Conservation (phyloP, 2,329 filamentous ascomycete genomes). For the Fusarium goolgardi region DNA sequence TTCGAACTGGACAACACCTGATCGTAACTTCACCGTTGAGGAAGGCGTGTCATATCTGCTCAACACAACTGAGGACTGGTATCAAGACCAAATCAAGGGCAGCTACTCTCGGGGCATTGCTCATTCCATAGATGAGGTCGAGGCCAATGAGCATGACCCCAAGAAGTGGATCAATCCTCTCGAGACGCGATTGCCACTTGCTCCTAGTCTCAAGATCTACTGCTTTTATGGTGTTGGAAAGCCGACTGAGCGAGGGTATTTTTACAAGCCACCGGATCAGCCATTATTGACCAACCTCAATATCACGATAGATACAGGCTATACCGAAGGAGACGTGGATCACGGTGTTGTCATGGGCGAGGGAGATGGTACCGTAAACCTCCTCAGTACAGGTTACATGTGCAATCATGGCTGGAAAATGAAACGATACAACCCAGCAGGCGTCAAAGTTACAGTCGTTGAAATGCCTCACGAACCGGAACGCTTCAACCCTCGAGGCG, state of each 20-base stretch:
- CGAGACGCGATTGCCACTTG: slow-evolving; percentile 85
- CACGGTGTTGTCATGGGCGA: slow-evolving; percentile 96
- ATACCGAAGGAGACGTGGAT: slow-evolving; percentile 73
- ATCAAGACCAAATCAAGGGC: slow-evolving; percentile 74
- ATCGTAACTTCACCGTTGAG: slow-evolving; percentile 82
- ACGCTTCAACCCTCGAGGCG: slow-evolving; percentile 83
- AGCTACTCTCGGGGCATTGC: slow-evolving; percentile 93
- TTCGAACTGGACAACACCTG: slow-evolving; percentile 71
- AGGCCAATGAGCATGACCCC: slow-evolving; percentile 80
- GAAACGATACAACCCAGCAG: slow-evolving; percentile 91
- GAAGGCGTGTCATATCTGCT: slow-evolving; percentile 83
- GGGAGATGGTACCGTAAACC: slow-evolving; percentile 93
- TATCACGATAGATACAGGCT: slow-evolving; percentile 76
- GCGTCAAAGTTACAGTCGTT: slow-evolving; percentile 81
- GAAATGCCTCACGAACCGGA: slow-evolving; percentile 99
- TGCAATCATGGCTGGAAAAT: slow-evolving; percentile 95
- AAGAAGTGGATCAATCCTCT: slow-evolving; percentile 95
- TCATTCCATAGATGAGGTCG: slow-evolving; percentile 80
- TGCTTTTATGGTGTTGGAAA: slow-evolving; percentile 98
- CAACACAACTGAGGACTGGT: slow-evolving; percentile 86
- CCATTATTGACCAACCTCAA: slow-evolving; percentile 75
- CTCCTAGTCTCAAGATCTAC: slow-evolving; percentile 92
- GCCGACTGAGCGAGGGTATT: slow-evolving; percentile 91
- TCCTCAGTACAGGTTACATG: slow-evolving; percentile 96
- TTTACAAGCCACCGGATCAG: slow-evolving; percentile 78